phyloP scores from a whole-genome alignment of 345 rosid genomes.

The Camelina laxa region DNA sequence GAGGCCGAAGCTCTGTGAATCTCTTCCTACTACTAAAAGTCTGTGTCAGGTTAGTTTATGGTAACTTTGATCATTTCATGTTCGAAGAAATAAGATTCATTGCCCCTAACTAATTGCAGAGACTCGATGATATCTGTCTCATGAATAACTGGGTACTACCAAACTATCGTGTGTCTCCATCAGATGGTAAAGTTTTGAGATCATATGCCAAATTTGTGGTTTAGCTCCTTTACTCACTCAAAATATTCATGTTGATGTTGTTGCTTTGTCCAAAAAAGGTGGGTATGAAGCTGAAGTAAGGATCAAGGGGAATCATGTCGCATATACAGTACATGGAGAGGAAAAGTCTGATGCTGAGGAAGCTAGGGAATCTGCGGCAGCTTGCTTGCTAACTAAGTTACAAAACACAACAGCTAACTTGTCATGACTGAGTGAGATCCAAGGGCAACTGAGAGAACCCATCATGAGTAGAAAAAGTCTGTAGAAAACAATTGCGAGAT shows the following conservation, averaged over 20 bases:
- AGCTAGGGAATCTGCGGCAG: conserved; percentile 76
- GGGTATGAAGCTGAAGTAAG: conserved; percentile 60
- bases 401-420: conserved; percentile 2
- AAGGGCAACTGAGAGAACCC: background rate
- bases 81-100: background rate
- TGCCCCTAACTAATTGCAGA: conserved; percentile 49
- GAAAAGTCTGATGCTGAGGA: conserved; percentile 42
- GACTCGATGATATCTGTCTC: conserved; percentile 60
- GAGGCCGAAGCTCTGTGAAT: conserved; percentile 45
- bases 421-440: conserved; percentile 9
- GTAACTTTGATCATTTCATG: background rate
- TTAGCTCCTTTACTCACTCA: background rate
- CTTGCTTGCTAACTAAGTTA: conserved; percentile 48
- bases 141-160: conserved; percentile 68
- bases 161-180: conserved; percentile 51
- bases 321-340: conserved; percentile 46
- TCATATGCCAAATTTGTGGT: conserved; percentile 4
- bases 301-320: conserved; percentile 47
- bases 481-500: background rate
- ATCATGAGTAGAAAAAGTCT: background rate
- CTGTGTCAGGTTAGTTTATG: conserved; percentile 61
- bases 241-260: background rate
- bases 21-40: conserved; percentile 37
- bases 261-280: conserved; percentile 46
- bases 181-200: conserved; percentile 58